Percentiles rank a stretch among this genome's conserved stretches.
Conservation (phyloP, 805 yeast species). For the Candida montana region DNA sequence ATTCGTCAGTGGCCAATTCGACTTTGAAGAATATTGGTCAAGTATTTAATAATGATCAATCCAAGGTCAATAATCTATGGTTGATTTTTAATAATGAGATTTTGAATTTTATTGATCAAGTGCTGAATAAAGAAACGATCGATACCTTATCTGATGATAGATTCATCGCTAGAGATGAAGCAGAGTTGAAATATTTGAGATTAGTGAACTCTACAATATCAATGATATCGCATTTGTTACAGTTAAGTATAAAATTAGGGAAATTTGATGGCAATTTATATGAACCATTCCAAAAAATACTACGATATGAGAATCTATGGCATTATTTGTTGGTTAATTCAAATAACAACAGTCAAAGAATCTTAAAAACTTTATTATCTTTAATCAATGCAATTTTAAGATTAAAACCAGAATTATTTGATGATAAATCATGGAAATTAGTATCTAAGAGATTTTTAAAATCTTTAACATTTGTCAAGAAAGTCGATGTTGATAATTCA, state of each 20-base stretch:
- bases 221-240: slow-evolving; percentile 36
- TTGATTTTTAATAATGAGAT: slow-evolving; percentile 50
- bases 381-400: slow-evolving; percentile 30
- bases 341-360: slow-evolving; percentile 32
- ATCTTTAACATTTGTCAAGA: slow-evolving; percentile 27
- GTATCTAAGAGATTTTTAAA: slow-evolving; percentile 29
- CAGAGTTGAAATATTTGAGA: slow-evolving; percentile 57
- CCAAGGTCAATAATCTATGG: slow-evolving; percentile 56
- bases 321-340: slow-evolving; percentile 31
- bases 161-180: slow-evolving; percentile 59
- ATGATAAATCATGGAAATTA: slow-evolving; percentile 26
- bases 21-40: slow-evolving; percentile 41
- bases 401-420: slow-evolving; percentile 18
- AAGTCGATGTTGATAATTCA: slow-evolving; percentile 19
- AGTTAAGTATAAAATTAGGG: slow-evolving; percentile 17
- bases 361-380: slow-evolving; percentile 37
- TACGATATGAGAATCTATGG: slow-evolving; percentile 41
- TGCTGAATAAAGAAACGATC: slow-evolving; percentile 50
- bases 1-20: slow-evolving; percentile 49
- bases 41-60: slow-evolving; percentile 53
- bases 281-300: slow-evolving; percentile 27
- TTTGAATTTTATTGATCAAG: slow-evolving; percentile 47
- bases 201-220: slow-evolving; percentile 45
- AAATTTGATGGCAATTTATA: slow-evolving; percentile 20
- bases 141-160: slow-evolving; percentile 73